phyloP scores from a whole-genome alignment of 306 rosid species.

The Styphnolobium japonicum region DNA sequence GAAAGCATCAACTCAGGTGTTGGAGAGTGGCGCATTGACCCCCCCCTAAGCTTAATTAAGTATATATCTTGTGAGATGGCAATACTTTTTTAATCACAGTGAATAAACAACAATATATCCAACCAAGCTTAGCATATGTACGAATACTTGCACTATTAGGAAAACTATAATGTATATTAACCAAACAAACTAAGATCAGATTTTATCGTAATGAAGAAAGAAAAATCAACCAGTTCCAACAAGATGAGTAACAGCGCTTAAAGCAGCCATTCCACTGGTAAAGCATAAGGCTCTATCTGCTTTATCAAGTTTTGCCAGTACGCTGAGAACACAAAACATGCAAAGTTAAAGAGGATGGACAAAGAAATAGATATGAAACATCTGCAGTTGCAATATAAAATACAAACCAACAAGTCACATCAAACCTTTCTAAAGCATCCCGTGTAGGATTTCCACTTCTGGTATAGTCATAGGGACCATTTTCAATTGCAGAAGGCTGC shows the following conservation, averaged over 20 bases:
- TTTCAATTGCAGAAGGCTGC: slow-evolving; percentile 85
- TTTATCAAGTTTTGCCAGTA: slow-evolving; percentile 81
- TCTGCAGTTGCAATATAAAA: neutral
- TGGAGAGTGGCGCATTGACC: no score
- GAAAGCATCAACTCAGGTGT: no score
- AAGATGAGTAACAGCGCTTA: slow-evolving; percentile 78
- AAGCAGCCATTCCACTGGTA: slow-evolving; percentile 98
- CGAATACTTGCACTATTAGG: no score
- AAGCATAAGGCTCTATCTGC: slow-evolving; percentile 94
- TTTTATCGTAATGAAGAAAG: slow-evolving; percentile 19
- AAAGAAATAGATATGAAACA: slow-evolving; percentile 13
- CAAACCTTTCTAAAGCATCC: slow-evolving; percentile 81
- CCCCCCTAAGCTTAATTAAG: no score
- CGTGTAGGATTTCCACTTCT: slow-evolving; percentile 95
- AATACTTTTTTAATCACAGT: no score
- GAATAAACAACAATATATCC: no score
- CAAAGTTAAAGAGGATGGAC: slow-evolving; percentile 15
- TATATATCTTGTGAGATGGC: no score
- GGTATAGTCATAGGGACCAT: slow-evolving; percentile 90
- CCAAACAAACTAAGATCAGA: slow-evolving; percentile 21
- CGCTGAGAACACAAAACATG: slow-evolving; percentile 46
- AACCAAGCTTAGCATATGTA: no score
- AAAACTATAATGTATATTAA: no score
- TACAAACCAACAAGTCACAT: no score
- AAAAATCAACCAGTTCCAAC: slow-evolving; percentile 63